These are phyloP conservation scores for Fusarium nelsonii DNA, from an alignment of 2,329 filamentous ascomycete genomes.

Conservation along the genomic window DNA sequence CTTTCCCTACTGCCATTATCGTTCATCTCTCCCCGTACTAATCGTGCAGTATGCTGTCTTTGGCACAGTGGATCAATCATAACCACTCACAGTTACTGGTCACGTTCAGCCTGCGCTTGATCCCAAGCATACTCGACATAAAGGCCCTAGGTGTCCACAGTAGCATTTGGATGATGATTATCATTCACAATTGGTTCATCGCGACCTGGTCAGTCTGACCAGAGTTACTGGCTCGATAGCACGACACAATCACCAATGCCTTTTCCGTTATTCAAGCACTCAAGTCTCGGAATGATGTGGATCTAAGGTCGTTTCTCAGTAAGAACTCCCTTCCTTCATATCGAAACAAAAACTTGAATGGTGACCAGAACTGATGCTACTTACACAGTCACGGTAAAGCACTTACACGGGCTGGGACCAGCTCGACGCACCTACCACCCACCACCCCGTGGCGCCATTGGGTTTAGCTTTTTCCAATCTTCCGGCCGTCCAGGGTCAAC, in stretches of 20 bases:
- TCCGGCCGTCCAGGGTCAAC: slow-evolving; percentile 17
- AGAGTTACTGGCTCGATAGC: background rate
- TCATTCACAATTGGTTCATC: background rate
- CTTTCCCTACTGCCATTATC: slow-evolving; percentile 3
- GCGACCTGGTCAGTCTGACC: background rate
- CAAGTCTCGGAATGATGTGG: too few species aligned
- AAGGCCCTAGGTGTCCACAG: background rate
- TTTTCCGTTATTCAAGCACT: too few species aligned
- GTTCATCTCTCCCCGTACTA: background rate
- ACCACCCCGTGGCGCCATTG: slow-evolving; percentile 19
- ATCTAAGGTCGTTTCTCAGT: background rate
- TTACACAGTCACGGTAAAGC: slow-evolving; percentile 37
- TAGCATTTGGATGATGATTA: background rate
- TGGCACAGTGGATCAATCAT: slow-evolving; percentile 6
- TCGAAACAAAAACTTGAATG: slow-evolving; percentile 13
- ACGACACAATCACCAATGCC: background rate
- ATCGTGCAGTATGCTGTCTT: slow-evolving; percentile 17
- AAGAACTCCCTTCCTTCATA: slow-evolving; percentile 23
- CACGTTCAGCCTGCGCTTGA: background rate
- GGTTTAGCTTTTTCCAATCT: slow-evolving; percentile 23
- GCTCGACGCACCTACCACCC: slow-evolving; percentile 22
- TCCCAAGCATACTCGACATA: background rate
- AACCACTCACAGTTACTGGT: background rate
- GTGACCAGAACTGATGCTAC: slow-evolving; percentile 14
- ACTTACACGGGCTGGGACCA: slow-evolving; percentile 21